Conservation (phyloP, 2,329 filamentous ascomycete genomes). For the Anthostomella pinea region DNA sequence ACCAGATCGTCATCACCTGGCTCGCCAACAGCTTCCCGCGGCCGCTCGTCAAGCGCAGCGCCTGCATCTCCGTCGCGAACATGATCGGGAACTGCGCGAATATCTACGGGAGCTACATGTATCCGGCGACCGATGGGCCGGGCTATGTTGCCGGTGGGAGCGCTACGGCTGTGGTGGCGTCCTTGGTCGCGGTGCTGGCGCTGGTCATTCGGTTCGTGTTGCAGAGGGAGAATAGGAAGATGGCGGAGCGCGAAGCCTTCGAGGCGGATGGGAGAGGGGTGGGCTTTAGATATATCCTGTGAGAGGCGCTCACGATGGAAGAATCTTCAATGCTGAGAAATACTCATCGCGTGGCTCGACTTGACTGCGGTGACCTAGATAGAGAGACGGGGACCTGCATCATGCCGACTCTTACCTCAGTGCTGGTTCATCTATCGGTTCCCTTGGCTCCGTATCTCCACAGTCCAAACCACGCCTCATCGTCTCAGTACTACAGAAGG, state of each 20-base stretch:
- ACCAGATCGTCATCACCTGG: conserved; percentile 61
- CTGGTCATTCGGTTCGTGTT: conserved; percentile 52
- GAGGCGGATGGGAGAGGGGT: conserved; percentile 18
- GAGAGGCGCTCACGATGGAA: conserved; percentile 1
- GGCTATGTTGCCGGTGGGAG: conserved; percentile 53
- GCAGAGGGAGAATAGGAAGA: conserved; percentile 56
- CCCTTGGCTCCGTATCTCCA: no score
- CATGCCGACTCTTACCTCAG: no score
- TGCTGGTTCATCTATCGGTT: no score
- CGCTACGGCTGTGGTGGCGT: conserved; percentile 60
- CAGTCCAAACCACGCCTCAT: no score
- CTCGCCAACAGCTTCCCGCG: conserved; percentile 71
- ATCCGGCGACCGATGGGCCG: conserved; percentile 38
- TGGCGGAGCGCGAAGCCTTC: conserved; percentile 45
- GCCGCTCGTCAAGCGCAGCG: conserved; percentile 64
- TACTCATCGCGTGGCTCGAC: no score
- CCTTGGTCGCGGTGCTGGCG: conserved; percentile 56
- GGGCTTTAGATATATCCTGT: conserved; percentile 29
- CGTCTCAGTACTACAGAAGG: no score
- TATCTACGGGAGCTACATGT: conserved; percentile 49
- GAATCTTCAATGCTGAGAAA: no score
- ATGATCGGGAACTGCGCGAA: conserved; percentile 59
- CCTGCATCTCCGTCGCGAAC: conserved; percentile 64
- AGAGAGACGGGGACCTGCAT: no score
- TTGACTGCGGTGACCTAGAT: no score